Percentiles rank a stretch among this genome's conserved stretches.
These are phyloP conservation scores for Venturia pyrina DNA, from an alignment of 2,329 filamentous ascomycete species.

Conservation along the genomic window DNA sequence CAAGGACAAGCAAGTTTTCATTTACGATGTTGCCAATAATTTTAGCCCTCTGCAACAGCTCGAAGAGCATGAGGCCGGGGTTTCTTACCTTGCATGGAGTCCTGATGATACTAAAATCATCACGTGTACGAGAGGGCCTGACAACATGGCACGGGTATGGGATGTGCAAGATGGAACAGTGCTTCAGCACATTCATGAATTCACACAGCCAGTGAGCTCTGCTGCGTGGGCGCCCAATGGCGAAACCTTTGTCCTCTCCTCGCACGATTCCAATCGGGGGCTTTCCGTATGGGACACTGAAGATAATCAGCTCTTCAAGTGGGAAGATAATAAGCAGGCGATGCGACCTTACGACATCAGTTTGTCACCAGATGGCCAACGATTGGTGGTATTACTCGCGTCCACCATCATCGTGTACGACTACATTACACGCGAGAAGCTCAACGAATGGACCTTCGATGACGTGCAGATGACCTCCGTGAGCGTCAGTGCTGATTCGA, in stretches of 20 bases:
- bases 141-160: conserved; percentile 67
- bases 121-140: conserved; percentile 58
- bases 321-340: conserved; percentile 29
- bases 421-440: conserved; percentile 59
- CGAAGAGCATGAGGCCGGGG: conserved; percentile 56
- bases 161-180: conserved; percentile 41
- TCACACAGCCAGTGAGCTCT: conserved; percentile 75
- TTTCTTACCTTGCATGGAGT: conserved; percentile 81
- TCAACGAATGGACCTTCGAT: conserved; percentile 62
- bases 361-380: conserved; percentile 69
- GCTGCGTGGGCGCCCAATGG: conserved; percentile 84
- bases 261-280: conserved; percentile 27
- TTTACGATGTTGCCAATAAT: conserved; percentile 66
- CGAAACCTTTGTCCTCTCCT: conserved; percentile 59
- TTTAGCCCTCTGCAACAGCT: conserved; percentile 57
- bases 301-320: conserved; percentile 47
- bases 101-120: conserved; percentile 81
- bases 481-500: conserved; percentile 71
- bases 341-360: conserved; percentile 76
- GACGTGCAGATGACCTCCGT: conserved; percentile 67
- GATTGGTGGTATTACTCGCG: conserved; percentile 68
- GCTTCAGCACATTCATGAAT: conserved; percentile 51
- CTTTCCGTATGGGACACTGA: conserved; percentile 49
- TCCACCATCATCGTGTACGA: conserved; percentile 74
- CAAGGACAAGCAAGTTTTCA: conserved; percentile 60